Evolutionary conservation across 73 alveolate genomes (phyloP).

Genomic region (Halteria grandinella): DNA sequence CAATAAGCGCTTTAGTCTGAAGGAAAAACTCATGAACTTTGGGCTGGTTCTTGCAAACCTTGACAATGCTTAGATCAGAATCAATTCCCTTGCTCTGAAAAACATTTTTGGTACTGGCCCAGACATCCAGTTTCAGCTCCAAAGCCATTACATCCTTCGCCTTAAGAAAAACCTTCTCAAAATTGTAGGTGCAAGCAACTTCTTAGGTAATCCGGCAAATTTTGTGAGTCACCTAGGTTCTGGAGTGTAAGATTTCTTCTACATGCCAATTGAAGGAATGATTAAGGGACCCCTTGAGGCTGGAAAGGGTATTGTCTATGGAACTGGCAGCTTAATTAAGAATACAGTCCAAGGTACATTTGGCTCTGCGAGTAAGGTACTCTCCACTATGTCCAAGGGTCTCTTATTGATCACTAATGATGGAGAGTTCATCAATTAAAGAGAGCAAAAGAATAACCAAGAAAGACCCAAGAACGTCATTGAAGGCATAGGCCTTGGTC

Average conservation of each 20-base stretch:
- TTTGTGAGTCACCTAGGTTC: constrained; percentile 88
- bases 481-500: constrained; percentile 94
- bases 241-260: constrained; percentile 95
- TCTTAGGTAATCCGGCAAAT: constrained; percentile 95
- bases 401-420: constrained; percentile 91
- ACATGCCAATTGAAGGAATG: constrained; percentile 96
- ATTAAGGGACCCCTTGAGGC: constrained; percentile 93
- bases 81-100: constrained; percentile 61
- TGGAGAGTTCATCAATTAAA: constrained; percentile 85
- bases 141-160: constrained; percentile 61
- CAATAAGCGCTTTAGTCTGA: constrained; percentile 4
- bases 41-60: constrained; percentile 82
- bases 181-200: constrained; percentile 89
- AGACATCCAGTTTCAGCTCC: constrained; percentile 55
- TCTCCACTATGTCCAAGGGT: constrained; percentile 92
- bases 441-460: constrained; percentile 88
- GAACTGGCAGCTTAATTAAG: constrained; percentile 92
- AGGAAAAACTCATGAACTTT: constrained; percentile 54
- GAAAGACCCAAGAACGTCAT: constrained; percentile 93
- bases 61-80: constrained; percentile 84
- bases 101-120: constrained; percentile 73
- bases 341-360: constrained; percentile 97
- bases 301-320: constrained; percentile 91
- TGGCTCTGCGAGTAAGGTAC: constrained; percentile 87
- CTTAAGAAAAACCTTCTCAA: constrained; percentile 66